Evolutionary conservation across 192 early-diverging fungal species (phyloP), one percentile per base, ranked within the genome.

Genomic region (Coemansia sp.): DNA sequence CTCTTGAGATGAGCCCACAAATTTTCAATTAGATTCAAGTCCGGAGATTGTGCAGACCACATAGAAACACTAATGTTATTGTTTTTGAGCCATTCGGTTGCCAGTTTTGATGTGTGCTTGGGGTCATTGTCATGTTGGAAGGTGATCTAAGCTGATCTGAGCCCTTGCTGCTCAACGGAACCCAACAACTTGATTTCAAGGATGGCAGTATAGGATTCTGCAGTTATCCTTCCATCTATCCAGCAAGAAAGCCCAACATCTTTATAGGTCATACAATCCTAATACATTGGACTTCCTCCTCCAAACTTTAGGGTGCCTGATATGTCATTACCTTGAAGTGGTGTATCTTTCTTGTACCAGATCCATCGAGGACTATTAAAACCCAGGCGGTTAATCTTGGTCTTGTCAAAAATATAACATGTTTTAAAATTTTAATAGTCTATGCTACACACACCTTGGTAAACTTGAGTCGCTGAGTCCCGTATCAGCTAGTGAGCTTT

Each of bases 361-460:
- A 34, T 60, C 14, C 57, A 81, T 7, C 61, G 7, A 30, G 47
- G 21, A 31, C 78, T 67, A 71, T 83, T 74, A 9, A 64, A 68
- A 14, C 72, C 58, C n/a, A 69, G 68, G 28, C 57, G 22, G 30
- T 78, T 74, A 12, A 82, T 66, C 56, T 78, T 77, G 1, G 60
- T 74, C 44, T 83, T 59, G 28, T 76, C 77, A 5, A 65, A 77
- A 60, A 83, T 16, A 80, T 49, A 53, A 77, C 74, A 24, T 34
- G 53, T 31, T 19, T 68, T 67, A 65, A 83, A 28, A 55, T 52
- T 44, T 56, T 25, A 22, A 77, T n/a, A 0, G 63, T 81, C 82
- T 64, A 74, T 49, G 73, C 3, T 53, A 47, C 30, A 44, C 81
- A 60, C 12, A 22, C 50, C 22, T 50, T 58, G 3, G 64, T 57